These are phyloP conservation scores for Diutina scorzettiae DNA, from an alignment of 1,139 yeast genomes.

Conservation along the genomic window DNA sequence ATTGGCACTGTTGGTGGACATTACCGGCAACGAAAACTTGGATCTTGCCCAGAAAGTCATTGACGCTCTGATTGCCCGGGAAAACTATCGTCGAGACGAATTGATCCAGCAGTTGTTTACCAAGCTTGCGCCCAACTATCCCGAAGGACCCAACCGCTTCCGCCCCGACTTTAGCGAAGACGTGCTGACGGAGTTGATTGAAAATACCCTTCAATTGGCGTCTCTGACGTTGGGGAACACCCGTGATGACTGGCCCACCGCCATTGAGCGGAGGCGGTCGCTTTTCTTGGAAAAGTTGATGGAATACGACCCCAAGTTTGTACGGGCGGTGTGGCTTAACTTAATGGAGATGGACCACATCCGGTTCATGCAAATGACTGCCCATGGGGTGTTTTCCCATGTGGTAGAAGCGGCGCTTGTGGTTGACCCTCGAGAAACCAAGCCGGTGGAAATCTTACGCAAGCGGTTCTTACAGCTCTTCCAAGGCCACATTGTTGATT, in stretches of 20 bases:
- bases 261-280: conserved; percentile 76
- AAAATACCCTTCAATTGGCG: conserved; percentile 51
- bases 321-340: conserved; percentile 47
- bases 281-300: conserved; percentile 61
- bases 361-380: conserved; percentile 58
- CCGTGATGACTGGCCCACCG: conserved; percentile 83
- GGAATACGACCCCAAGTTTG: conserved; percentile 50
- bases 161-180: background rate
- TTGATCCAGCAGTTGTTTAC: conserved; percentile 47
- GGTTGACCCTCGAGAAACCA: conserved; percentile 29
- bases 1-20: conserved; percentile 44
- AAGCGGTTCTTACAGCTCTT: conserved; percentile 65
- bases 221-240: conserved; percentile 72
- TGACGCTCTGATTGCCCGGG: conserved; percentile 51
- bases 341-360: conserved; percentile 48
- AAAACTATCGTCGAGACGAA: conserved; percentile 53
- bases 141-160: conserved; percentile 14
- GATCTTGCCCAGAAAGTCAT: conserved; percentile 60
- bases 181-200: conserved; percentile 37
- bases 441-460: conserved; percentile 38
- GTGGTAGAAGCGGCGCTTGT: conserved; percentile 56
- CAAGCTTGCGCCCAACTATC: conserved; percentile 45
- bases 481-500: conserved; percentile 36
- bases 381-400: conserved; percentile 83
- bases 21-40: conserved; percentile 41